Evolutionary conservation across 805 yeast species (phyloP), one percentile per base, ranked within the genome.

Genomic region (Grigorovia yakushimaensis): DNA sequence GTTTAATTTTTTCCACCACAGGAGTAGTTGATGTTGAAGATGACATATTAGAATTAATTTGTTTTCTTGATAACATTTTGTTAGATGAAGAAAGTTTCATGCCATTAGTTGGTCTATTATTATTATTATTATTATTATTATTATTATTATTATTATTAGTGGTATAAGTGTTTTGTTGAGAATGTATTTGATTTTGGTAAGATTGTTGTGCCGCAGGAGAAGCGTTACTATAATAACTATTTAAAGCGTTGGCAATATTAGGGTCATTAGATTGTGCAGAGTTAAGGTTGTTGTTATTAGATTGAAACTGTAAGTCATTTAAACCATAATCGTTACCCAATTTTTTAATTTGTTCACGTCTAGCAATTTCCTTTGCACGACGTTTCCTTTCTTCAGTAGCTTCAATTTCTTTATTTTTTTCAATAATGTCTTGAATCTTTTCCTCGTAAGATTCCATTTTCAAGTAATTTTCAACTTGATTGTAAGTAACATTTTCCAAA

Each of bases 391-490:
- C 96, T 69, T 93, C 98, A 47, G 87, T 82, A 39, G 98, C 98
- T 68, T 91, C 98, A 59, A 86, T 71, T 70, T 93, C 98, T 70
- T 93, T 93, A 73, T 93, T 93, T 66, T 89, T 81, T 69, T 88
- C 98, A 59, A 93, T 93, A 64, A 93, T 89, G 65, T 93, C 97
- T 73, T 93, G 98, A 62, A 94, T 91, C 73, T 87, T 91, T 70
- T 93, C 99, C 69, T 93, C 98, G 65, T 93, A 97, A 39, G 95
- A 85, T 69, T 93, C 98, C 98, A 93, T 91, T 63, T 88, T 91
- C 71, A 93, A 73, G 68, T 86, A 91, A 11, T 94, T 86, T 65
- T 78, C 80, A 53, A 93, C 84, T 70, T 93, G 98, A 50, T 81
- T 66, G 54, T 83, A 65, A 0, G 93, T 79, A 54, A 91, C 71